Evolutionary conservation across 2,329 filamentous ascomycete species (phyloP).

Genomic region (Aurifilum marmelostoma): DNA sequence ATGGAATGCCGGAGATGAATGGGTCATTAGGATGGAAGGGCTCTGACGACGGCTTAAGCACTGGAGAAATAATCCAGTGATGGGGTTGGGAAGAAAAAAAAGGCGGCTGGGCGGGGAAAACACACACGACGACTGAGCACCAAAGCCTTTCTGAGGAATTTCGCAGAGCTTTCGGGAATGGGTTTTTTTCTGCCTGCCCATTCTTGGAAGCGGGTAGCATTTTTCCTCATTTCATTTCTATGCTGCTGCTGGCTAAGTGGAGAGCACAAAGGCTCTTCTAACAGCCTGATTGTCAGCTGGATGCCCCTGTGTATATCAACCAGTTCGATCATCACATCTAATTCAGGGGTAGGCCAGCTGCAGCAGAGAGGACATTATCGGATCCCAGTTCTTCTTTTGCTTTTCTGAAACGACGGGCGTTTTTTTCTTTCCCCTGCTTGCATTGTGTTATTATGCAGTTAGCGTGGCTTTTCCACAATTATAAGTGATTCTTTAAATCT

Average conservation of each 20-base stretch:
- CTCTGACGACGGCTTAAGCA: slow-evolving; percentile 16
- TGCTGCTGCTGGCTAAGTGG: slow-evolving; percentile 17
- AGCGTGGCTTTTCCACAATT: background rate
- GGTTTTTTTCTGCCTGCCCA: background rate
- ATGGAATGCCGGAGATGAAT: slow-evolving; percentile 27
- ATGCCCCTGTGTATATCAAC: slow-evolving; percentile 23
- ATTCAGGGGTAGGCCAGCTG: slow-evolving; percentile 25
- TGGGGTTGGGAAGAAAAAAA: slow-evolving; percentile 5
- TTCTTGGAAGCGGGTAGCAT: background rate
- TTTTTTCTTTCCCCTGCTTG: slow-evolving; percentile 9
- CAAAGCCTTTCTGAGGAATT: background rate
- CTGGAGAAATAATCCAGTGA: background rate
- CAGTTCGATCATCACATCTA: slow-evolving; percentile 24
- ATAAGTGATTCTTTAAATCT: background rate
- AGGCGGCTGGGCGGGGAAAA: background rate
- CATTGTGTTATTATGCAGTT: slow-evolving; percentile 4
- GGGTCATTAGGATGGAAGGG: slow-evolving; percentile 11
- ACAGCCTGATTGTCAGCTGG: background rate
- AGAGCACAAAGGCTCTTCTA: no score
- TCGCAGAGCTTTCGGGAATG: background rate
- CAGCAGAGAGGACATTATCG: slow-evolving; percentile 11
- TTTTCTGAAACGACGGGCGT: slow-evolving; percentile 8
- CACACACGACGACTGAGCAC: background rate
- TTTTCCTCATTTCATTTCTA: background rate
- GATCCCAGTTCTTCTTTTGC: slow-evolving; percentile 9